A percentile compares a stretch with the other conserved stretches of the same genome.
Evolutionary conservation across 2,329 filamentous ascomycete species (phyloP).

Genomic region (Trichoderma citrinoviride): DNA sequence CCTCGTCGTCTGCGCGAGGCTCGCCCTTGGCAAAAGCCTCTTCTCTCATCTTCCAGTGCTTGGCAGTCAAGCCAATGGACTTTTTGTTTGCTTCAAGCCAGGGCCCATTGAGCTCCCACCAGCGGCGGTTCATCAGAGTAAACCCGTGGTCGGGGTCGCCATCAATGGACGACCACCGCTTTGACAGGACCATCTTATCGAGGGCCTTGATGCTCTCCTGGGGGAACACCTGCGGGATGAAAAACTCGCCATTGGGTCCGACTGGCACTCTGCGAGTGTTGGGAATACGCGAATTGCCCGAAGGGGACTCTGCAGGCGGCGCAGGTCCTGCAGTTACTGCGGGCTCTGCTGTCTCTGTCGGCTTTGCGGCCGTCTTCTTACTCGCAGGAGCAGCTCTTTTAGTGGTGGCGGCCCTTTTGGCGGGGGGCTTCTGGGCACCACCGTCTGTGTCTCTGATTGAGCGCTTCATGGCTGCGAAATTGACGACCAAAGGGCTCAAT

Average conservation of each 20-base stretch:
- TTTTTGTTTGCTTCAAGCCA: slow-evolving; percentile 27
- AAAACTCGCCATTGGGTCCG: slow-evolving; percentile 24
- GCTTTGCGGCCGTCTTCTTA: not conserved
- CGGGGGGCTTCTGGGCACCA: not conserved
- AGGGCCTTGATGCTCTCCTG: slow-evolving; percentile 21
- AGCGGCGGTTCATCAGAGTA: slow-evolving; percentile 23
- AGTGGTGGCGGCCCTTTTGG: not conserved
- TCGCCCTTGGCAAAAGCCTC: slow-evolving; percentile 24
- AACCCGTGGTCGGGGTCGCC: slow-evolving; percentile 23
- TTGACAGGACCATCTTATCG: slow-evolving; percentile 22
- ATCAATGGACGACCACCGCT: slow-evolving; percentile 24
- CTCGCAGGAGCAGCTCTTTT: not conserved
- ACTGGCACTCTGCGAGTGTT: not conserved
- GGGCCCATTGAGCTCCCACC: slow-evolving; percentile 26
- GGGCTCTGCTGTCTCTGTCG: too few relatives aligned
- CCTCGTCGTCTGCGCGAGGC: slow-evolving; percentile 23
- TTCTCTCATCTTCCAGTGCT: slow-evolving; percentile 27
- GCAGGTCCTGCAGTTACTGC: too few relatives aligned
- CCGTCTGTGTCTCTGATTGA: not conserved
- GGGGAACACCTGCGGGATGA: slow-evolving; percentile 25
- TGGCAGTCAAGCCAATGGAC: slow-evolving; percentile 22
- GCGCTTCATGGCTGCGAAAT: not conserved
- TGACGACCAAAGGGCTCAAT: not conserved
- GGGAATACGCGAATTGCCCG: not conserved
- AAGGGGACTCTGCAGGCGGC: not conserved